Percentiles rank a stretch among this genome's conserved stretches.
Evolutionary conservation across 2,329 filamentous ascomycete genomes (phyloP).

Genomic region (Clonostachys sp.): DNA sequence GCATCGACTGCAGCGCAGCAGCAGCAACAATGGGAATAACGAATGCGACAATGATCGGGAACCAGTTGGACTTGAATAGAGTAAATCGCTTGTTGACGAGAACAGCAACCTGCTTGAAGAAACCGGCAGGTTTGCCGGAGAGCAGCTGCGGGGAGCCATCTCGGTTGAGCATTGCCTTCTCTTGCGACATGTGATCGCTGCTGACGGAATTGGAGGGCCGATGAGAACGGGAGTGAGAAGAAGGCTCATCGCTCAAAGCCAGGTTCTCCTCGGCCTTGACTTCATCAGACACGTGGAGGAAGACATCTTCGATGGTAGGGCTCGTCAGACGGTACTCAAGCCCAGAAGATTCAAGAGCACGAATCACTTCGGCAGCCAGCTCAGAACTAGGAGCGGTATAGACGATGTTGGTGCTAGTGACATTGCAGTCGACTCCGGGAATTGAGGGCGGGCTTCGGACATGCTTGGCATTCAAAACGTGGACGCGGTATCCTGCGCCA

Average conservation of each 20-base stretch:
- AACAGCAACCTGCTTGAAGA: slow-evolving; percentile 55
- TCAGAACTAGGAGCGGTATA: slow-evolving; percentile 65
- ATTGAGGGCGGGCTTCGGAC: slow-evolving; percentile 43
- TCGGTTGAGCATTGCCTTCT: background rate
- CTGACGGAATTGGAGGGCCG: too few species aligned
- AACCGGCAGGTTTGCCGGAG: slow-evolving; percentile 53
- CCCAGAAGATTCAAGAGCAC: slow-evolving; percentile 56
- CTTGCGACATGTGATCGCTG: background rate
- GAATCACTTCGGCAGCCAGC: slow-evolving; percentile 65
- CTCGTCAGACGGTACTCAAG: slow-evolving; percentile 65
- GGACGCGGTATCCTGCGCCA: slow-evolving; percentile 37
- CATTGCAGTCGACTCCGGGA: slow-evolving; percentile 45
- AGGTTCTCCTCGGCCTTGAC: slow-evolving; percentile 16
- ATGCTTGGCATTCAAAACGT: slow-evolving; percentile 13
- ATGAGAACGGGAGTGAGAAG: too few species aligned
- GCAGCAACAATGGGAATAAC: slow-evolving; percentile 71
- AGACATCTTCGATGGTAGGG: slow-evolving; percentile 70
- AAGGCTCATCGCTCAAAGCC: slow-evolving; percentile 2
- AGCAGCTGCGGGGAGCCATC: slow-evolving; percentile 19
- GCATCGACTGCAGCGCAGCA: slow-evolving; percentile 68
- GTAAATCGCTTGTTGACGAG: slow-evolving; percentile 61
- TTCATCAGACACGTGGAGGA: slow-evolving; percentile 57
- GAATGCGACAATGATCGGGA: slow-evolving; percentile 70
- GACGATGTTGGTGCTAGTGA: slow-evolving; percentile 61
- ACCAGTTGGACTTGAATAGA: slow-evolving; percentile 48